Percentiles rank a stretch among this genome's conserved stretches.
These are phyloP conservation scores for Trichoderma koningiopsis DNA, from an alignment of 2,329 filamentous ascomycete genomes.

Conservation along the genomic window DNA sequence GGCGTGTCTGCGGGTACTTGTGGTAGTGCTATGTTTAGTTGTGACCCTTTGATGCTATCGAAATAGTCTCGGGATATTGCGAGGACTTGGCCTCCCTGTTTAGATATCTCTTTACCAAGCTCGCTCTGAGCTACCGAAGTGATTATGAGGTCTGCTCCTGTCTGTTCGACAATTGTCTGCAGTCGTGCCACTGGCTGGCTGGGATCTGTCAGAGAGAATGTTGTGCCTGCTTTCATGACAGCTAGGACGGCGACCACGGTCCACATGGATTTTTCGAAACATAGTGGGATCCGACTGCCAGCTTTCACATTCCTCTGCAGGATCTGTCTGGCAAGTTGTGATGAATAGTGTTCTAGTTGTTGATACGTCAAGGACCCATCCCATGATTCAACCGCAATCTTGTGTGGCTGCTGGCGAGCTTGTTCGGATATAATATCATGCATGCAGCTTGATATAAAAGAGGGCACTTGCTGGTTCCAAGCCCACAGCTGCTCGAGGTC, in stretches of 20 bases:
- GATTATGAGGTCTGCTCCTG: constrained; percentile 42
- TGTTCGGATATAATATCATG: constrained; percentile 50
- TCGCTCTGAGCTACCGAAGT: constrained; percentile 45
- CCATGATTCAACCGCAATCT: constrained; percentile 52
- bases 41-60: constrained; percentile 25
- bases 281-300: constrained; percentile 51
- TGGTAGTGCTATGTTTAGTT: constrained; percentile 34
- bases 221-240: constrained; percentile 52
- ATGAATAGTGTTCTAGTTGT: constrained; percentile 48
- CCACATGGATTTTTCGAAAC: constrained; percentile 54
- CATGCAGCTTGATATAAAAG: constrained; percentile 46
- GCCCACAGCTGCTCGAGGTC: constrained; percentile 47
- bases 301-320: constrained; percentile 39
- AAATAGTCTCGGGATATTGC: constrained; percentile 38
- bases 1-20: constrained; percentile 46
- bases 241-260: constrained; percentile 49
- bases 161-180: constrained; percentile 49
- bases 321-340: constrained; percentile 45
- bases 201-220: constrained; percentile 51
- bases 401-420: constrained; percentile 41
- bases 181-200: constrained; percentile 50
- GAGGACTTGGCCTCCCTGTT: constrained; percentile 38
- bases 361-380: constrained; percentile 52
- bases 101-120: constrained; percentile 42
- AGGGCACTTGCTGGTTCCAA: constrained; percentile 49